phyloP scores from a whole-genome alignment of 164 flowering plant genomes.

The Malania oleifera region DNA sequence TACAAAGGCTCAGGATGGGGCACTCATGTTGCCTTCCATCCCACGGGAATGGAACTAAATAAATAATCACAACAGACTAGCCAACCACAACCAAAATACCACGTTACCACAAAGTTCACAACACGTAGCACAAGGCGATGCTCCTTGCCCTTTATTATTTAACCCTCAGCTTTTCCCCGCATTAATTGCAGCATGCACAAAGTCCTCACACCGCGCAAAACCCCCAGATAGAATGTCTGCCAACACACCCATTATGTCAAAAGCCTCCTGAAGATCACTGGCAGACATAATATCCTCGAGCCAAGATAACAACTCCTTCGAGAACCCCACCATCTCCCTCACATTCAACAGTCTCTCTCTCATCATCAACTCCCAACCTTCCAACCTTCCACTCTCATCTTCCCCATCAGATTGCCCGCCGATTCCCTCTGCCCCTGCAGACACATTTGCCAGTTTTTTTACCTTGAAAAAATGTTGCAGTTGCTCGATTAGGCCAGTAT shows the following conservation, averaged over 20 bases:
- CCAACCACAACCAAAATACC: background rate
- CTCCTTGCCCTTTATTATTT: constrained; percentile 8
- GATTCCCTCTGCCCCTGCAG: constrained; percentile 22
- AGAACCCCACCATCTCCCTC: constrained; percentile 85
- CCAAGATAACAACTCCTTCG: constrained; percentile 85
- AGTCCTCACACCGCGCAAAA: constrained; percentile 64
- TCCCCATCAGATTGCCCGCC: constrained; percentile 28
- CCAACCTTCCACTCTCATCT: constrained; percentile 35
- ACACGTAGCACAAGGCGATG: constrained; percentile 3
- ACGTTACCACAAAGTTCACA: background rate
- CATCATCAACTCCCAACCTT: constrained; percentile 82
- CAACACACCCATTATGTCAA: constrained; percentile 74
- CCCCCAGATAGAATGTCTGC: constrained; percentile 70
- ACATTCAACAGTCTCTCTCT: constrained; percentile 71
- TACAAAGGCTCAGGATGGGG: too few species aligned
- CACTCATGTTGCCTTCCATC: too few species aligned
- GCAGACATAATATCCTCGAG: constrained; percentile 71
- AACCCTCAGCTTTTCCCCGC: constrained; percentile 45
- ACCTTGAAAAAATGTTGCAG: constrained; percentile 78
- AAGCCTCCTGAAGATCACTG: constrained; percentile 74
- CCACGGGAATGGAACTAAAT: background rate
- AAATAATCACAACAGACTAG: too few species aligned
- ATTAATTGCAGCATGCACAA: constrained; percentile 65
- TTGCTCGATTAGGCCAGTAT: constrained; percentile 87
- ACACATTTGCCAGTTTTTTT: constrained; percentile 26